Evolutionary conservation across 2,329 filamentous ascomycete species (phyloP), one percentile per base, ranked within the genome.

Genomic region (Fusarium virguliforme): DNA sequence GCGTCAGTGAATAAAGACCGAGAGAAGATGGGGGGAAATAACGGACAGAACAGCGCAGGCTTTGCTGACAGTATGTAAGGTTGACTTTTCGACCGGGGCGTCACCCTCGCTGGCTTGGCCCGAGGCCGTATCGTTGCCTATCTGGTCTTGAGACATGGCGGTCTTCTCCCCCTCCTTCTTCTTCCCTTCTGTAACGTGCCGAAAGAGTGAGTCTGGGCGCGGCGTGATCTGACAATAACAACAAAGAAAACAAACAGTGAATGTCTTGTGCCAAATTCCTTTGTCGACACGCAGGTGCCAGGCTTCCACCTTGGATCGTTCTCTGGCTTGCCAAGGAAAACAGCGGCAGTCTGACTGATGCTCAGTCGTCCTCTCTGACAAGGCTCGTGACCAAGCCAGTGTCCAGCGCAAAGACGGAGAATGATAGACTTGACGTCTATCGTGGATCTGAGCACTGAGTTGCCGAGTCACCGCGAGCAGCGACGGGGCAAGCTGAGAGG

Each of bases 41-140:
- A n/a, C 58, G 22, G 4, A 50, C 62, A 64, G 43, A 12, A 62
- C 12, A 22, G 38, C 62, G 18, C 62, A 64, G 6, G n/a, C n/a
- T n/a, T n/a, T n/a, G n/a, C n/a, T n/a, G n/a, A n/a, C n/a, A n/a
- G n/a, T n/a, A n/a, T n/a, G n/a, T n/a, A n/a, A n/a, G n/a, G n/a
- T n/a, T n/a, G n/a, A n/a, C n/a, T n/a, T n/a, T n/a, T n/a, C n/a
- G n/a, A n/a, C 28, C 24, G 3, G 7, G 5, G 43, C 15, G 12
- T n/a, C n/a, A n/a, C n/a, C 40, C 10, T 8, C 9, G 40, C 15
- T 26, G 40, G 40, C 15, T 43, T 43, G 40, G 40, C 22, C 40
- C 18, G 5, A 9, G 40, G 22, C 22, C 40, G 22, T n/a, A n/a
- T n/a, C 22, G 40, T 18, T 43, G 40, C 10, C 10, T 26, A 9